Percentiles rank a stretch among this genome's conserved stretches.
These are phyloP conservation scores for Streptanthus diversifolius DNA, from an alignment of 345 rosid species.

Conservation along the genomic window DNA sequence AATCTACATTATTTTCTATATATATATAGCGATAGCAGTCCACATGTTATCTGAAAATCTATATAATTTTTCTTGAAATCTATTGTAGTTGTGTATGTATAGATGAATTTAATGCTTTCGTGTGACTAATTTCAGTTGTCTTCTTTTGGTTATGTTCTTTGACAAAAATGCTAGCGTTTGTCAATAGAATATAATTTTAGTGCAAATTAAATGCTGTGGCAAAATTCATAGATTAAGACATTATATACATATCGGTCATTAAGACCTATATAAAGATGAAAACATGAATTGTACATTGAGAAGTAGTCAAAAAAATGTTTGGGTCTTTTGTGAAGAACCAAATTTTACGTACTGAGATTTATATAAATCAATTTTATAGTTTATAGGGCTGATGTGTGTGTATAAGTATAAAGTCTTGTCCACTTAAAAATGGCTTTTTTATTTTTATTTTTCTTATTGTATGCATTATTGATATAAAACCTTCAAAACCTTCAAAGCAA, in stretches of 20 bases:
- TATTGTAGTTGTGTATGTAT: not conserved
- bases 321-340: not conserved
- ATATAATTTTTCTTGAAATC: not conserved
- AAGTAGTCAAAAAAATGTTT: not conserved
- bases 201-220: constrained; percentile 39
- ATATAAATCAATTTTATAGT: not conserved
- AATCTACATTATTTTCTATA: constrained; percentile 2
- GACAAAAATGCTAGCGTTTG: constrained; percentile 19
- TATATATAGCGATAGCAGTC: not conserved
- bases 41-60: not conserved
- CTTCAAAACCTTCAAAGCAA: too few relatives aligned
- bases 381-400: not conserved
- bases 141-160: constrained; percentile 23
- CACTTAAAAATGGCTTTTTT: constrained; percentile 15
- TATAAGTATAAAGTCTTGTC: not conserved
- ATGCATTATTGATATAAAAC: too few relatives aligned
- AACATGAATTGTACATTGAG: not conserved
- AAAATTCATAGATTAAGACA: constrained; percentile 36
- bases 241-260: not conserved
- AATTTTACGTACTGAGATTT: not conserved
- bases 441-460: constrained; percentile 17
- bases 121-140: constrained; percentile 9
- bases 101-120: constrained; percentile 12
- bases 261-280: not conserved
- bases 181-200: constrained; percentile 38